A percentile compares a stretch with the other conserved stretches of the same genome.
These are phyloP conservation scores for Astragalus glycyphyllos DNA, from an alignment of 306 rosid species.

Conservation along the genomic window DNA sequence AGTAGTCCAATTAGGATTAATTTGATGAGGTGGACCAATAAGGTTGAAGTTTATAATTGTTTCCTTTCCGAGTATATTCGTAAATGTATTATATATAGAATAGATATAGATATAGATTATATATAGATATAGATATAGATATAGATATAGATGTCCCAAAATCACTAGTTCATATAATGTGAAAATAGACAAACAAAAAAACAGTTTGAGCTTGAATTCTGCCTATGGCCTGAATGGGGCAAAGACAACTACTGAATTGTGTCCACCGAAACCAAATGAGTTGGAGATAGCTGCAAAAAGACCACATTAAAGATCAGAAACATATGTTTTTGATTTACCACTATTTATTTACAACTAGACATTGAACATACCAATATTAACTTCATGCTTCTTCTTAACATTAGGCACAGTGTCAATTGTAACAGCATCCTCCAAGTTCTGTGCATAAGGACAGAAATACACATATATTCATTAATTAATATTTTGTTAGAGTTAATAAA, in stretches of 20 bases:
- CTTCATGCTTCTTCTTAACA: constrained; percentile 73
- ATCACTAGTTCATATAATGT: constrained; percentile 22
- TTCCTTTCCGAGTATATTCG: no score
- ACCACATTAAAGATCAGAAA: constrained; percentile 24
- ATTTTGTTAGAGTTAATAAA: not conserved
- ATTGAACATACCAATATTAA: constrained; percentile 66
- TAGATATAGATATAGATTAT: no score
- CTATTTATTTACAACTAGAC: constrained; percentile 5
- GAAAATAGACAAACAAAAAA: not conserved
- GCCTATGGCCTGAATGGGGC: constrained; percentile 62
- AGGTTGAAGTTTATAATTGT: no score
- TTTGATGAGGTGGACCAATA: no score
- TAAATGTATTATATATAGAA: no score
- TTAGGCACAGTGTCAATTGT: constrained; percentile 74
- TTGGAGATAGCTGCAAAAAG: constrained; percentile 68
- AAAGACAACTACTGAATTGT: constrained; percentile 73
- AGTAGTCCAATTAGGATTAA: no score
- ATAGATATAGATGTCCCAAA: constrained; percentile 26
- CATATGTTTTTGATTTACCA: not conserved
- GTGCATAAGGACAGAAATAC: constrained; percentile 10
- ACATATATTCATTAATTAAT: not conserved
- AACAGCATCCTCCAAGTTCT: constrained; percentile 72
- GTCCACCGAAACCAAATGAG: constrained; percentile 85
- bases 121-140: no score
- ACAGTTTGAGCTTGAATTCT: constrained; percentile 22